phyloP scores from a whole-genome alignment of 345 rosid species.

The Linum tenue region DNA sequence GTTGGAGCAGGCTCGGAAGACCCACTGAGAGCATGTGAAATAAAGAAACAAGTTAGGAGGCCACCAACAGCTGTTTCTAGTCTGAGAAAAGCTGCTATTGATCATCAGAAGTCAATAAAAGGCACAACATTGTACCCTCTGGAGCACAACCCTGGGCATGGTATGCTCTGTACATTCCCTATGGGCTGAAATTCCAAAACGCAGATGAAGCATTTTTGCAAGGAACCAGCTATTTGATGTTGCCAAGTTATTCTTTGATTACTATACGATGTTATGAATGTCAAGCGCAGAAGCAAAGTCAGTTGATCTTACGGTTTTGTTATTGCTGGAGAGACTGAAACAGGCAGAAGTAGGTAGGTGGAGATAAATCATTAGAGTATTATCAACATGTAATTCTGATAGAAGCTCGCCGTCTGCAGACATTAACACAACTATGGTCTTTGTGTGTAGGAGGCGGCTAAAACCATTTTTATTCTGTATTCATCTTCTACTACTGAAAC shows the following conservation, averaged over 20 bases:
- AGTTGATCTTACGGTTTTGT: too few relatives aligned
- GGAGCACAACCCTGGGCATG: slow-evolving; percentile 61
- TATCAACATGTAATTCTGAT: too few relatives aligned
- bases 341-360: too few relatives aligned
- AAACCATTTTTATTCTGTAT: too few relatives aligned
- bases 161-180: slow-evolving; percentile 50
- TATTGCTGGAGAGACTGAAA: too few relatives aligned
- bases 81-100: slow-evolving; percentile 38
- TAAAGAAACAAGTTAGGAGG: slow-evolving; percentile 38
- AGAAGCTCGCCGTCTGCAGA: too few relatives aligned
- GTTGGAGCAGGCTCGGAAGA: slow-evolving; percentile 61
- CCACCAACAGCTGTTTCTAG: slow-evolving; percentile 22
- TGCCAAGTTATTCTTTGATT: slow-evolving; percentile 9
- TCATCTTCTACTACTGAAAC: too few relatives aligned
- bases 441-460: too few relatives aligned
- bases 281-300: too few relatives aligned
- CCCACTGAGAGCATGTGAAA: slow-evolving; percentile 45
- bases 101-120: slow-evolving; percentile 48
- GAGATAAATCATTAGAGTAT: too few relatives aligned
- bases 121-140: slow-evolving; percentile 53
- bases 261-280: too few relatives aligned
- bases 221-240: slow-evolving; percentile 1
- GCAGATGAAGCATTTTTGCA: neutral
- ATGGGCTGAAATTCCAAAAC: slow-evolving; percentile 18
- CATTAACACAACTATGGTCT: too few relatives aligned